Base-by-base conservation (phyloP, 139 green algal species). In the Closterium sp. region DNA sequence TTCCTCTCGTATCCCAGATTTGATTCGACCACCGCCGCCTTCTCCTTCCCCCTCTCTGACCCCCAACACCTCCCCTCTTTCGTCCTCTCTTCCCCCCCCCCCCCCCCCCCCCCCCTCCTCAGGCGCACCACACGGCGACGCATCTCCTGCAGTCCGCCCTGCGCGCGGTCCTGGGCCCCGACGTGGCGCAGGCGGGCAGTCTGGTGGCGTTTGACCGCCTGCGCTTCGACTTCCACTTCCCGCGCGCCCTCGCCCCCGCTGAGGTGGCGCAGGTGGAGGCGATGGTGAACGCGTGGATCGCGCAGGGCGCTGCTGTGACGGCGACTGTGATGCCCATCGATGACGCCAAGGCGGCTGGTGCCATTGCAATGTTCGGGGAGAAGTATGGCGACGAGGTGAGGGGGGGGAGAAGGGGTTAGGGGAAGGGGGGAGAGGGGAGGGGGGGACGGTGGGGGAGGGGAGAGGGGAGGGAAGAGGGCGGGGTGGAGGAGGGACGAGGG, bases 281-380 rank as follows among this genome's bases (percentile, higher is more conserved):
- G 1, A 94, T 98, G 32, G 95, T 98, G 31, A 98, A 98, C 91
- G 84, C 85, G 69, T 98, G 97, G 97, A 96, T 98, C 81, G 88
- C 88, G 25, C 88, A 95, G n/a, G 86, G 64, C 0, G 84, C 88
- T 43, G 31, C 88, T 35, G 81, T 94, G 2, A 33, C 33, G 33
- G 34, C 4, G 8, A 88, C 43, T 5, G 93, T 96, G 55, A 98
- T 99, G 96, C 94, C 88, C 21, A 94, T 98, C 2, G 93, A 90
- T 7, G 97, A 97, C 33, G 97, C 97, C 23, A 97, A 97, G 91
- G 96, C 95, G 1, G 95, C 95, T 33, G 97, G 97, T 10, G 97
- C 97, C 76, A 96, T 95, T 3, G 96, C 96, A 69, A 98, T 98
- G 97, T 98, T 98, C 95, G 97, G 97, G 1, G 97, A 99, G 94